These are phyloP conservation scores for Raffaelea arxii DNA, from an alignment of 2,329 filamentous ascomycete species.

Conservation along the genomic window DNA sequence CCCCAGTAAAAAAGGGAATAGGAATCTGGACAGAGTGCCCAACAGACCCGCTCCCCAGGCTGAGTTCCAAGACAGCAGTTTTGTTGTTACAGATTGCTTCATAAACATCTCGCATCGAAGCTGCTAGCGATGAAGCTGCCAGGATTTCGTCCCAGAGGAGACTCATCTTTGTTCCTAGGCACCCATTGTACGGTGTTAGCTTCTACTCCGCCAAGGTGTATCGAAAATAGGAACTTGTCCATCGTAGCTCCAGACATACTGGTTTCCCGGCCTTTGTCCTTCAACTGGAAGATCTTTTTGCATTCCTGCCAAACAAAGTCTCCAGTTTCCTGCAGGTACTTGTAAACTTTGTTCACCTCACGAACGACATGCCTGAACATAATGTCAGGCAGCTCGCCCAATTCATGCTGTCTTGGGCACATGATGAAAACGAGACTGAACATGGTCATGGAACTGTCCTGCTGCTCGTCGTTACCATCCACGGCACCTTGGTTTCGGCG, in stretches of 20 bases:
- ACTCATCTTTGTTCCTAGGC: slow-evolving; percentile 47
- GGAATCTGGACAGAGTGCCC: slow-evolving; percentile 57
- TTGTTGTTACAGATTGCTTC: slow-evolving; percentile 72
- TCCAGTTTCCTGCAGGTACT: slow-evolving; percentile 81
- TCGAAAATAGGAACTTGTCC: too few relatives aligned
- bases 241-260: too few relatives aligned
- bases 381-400: slow-evolving; percentile 62
- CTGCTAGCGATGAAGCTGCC: slow-evolving; percentile 66
- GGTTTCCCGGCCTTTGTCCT: slow-evolving; percentile 70
- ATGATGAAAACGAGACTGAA: slow-evolving; percentile 95
- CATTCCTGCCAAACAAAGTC: slow-evolving; percentile 91
- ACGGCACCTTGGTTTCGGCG: slow-evolving; percentile 14
- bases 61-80: slow-evolving; percentile 75
- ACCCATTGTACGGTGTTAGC: too few relatives aligned
- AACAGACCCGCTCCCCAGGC: slow-evolving; percentile 47
- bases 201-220: too few relatives aligned
- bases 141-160: slow-evolving; percentile 62
- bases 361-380: slow-evolving; percentile 83
- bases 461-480: slow-evolving; percentile 43
- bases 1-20: slow-evolving; percentile 58
- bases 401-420: slow-evolving; percentile 68
- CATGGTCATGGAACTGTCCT: slow-evolving; percentile 77
- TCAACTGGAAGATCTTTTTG: slow-evolving; percentile 69
- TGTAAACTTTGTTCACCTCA: slow-evolving; percentile 85
- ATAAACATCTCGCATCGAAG: slow-evolving; percentile 74